Base-by-base conservation (phyloP, 2,329 filamentous ascomycete genomes). In the Monosporascus sp. region DNA sequence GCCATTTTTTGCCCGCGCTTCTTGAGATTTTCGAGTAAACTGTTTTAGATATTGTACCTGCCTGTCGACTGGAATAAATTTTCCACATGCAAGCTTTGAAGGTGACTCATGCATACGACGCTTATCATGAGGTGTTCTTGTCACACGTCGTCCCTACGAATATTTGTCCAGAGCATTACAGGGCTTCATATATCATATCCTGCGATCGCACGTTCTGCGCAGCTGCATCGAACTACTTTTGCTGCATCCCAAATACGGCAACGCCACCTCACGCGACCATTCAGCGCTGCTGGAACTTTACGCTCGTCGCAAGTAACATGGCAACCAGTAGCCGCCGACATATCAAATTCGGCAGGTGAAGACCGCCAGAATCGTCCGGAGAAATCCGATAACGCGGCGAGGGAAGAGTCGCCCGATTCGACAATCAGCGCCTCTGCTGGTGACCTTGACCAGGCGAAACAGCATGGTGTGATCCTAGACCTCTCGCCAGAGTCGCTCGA, bases 61-160 rank as follows among this genome's bases (percentile, higher is more conserved):
- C 31, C 4, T 35, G 31, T 11, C 31, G 4, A 35, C 31, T 14
- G 14, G 31, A 14, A 14, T 35, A 35, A 11, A 14, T 14, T 35
- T 35, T 35, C 31, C 31, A 35, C 31, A 35, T 35, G 31, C 9
- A 14, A 35, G 31, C 31, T 35, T 35, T 11, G 31, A 35, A 35
- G 31, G 31, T 35, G 9, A 11, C 31, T 35, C 1, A 35, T 35
- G 31, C 31, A 35, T 35, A 35, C 31, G 31, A 14, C 11, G 9
- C 37, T 50, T 56, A 63, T 56, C 48, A 81, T 81, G 78, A 70
- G 63, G 56, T 81, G 78, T 62, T 65, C 72, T 22, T 82, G 78
- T 56, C 73, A 76, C 54, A 70, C 68, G 7, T 67, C 70, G 31
- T 70, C 78, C 8, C 64, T 79, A 60, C 68, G 70, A 51, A 69